Evolutionary conservation across 2,329 filamentous ascomycete species (phyloP), one percentile per base, ranked within the genome.

Genomic region (Xylaria sp.): DNA sequence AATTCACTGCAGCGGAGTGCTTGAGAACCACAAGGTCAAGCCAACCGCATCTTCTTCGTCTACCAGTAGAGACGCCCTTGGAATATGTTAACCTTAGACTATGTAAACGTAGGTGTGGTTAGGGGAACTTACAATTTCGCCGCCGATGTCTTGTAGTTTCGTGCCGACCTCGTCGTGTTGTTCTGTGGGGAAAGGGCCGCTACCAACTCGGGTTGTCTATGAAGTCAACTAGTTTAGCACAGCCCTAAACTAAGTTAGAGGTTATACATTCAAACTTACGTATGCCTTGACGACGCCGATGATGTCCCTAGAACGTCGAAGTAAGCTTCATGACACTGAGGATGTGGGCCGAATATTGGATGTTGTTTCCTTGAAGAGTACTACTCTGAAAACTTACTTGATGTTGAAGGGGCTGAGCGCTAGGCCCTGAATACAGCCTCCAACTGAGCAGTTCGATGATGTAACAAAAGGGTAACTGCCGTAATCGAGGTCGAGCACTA

Each of bases 161-260:
- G 58, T 65, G 6, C 76, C 76, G 35, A 67, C 57, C n/a, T 75
- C 73, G n/a, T 67, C 71, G 13, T 67, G 57, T 23, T 71, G 80
- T 72, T 88, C 85, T 3, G 84, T 85, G 2, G 84, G 83, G 74
- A 88, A 87, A 4, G 84, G 83, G 10, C 85, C 85, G 35, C 79
- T 79, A 59, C 77, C 79, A 27, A 84, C 82, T 43, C 80, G 76
- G 10, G 85, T 87, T 31, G 85, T 87, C 73, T 87, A 86, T n/a
- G 8, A 44, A 37, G 15, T 29, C 17, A 38, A 15, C 27, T 6
- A 5, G 19, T n/a, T 58, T 31, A 62, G 27, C 17, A 49, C 7
- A 4, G 29, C n/a, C 23, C 17, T 37, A 33, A 3, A 21, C 10
- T 10, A 1, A 3, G 43, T 13, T 25, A 8, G 13, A 25, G 27